A percentile compares a stretch with the other conserved stretches of the same genome.
Conservation (phyloP, 2,329 filamentous ascomycete genomes). For the Tricladium varicosporioides region DNA sequence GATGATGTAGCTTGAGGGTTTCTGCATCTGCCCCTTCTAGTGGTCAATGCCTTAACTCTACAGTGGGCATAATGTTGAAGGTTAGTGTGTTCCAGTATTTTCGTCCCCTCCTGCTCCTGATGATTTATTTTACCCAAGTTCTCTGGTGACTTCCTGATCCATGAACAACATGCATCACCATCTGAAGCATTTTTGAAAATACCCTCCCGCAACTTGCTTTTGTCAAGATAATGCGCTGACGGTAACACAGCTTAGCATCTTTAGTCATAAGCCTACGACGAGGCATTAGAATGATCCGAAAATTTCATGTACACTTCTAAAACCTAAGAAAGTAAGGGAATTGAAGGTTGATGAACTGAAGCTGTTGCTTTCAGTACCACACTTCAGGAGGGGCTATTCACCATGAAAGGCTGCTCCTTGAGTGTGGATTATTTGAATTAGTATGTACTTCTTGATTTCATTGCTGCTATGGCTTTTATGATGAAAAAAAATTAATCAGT, state of each 20-base stretch:
- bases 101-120: conserved; percentile 28
- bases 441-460: background rate
- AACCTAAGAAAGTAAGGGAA: no score
- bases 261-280: background rate
- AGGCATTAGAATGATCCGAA: no score
- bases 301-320: no score
- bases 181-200: conserved; percentile 54
- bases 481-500: conserved; percentile 68
- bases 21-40: background rate
- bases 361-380: background rate
- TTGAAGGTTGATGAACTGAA: no score
- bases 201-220: conserved; percentile 11
- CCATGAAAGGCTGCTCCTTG: background rate
- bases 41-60: background rate
- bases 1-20: no score
- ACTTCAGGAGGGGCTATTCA: background rate
- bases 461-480: conserved; percentile 43
- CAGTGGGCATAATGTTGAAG: background rate
- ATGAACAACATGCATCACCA: conserved; percentile 69
- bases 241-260: background rate
- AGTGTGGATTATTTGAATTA: background rate
- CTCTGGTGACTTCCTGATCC: conserved; percentile 37
- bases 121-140: conserved; percentile 33
- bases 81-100: conserved; percentile 1
- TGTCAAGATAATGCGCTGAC: conserved; percentile 7